A percentile compares a stretch with the other conserved stretches of the same genome.
These are phyloP conservation scores for Annona cherimola DNA, from an alignment of 164 flowering plant genomes.

Conservation along the genomic window DNA sequence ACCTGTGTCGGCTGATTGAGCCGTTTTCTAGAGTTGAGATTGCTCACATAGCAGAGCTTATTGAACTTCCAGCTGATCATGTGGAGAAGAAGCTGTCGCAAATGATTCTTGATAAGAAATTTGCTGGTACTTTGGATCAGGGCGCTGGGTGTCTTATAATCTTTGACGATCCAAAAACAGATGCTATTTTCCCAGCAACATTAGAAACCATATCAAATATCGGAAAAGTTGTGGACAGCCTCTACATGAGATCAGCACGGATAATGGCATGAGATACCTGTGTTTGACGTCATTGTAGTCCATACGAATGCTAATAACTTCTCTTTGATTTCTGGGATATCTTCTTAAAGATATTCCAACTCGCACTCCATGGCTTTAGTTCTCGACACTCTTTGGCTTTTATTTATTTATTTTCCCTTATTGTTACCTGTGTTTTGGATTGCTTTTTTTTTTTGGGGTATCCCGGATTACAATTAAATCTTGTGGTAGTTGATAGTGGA, in stretches of 20 bases:
- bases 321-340: too few relatives aligned
- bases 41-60: slow-evolving; percentile 50
- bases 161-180: slow-evolving; percentile 52
- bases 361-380: too few relatives aligned
- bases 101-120: slow-evolving; percentile 66
- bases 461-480: too few relatives aligned
- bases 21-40: slow-evolving; percentile 71
- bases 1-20: slow-evolving; percentile 63
- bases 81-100: slow-evolving; percentile 67
- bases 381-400: too few relatives aligned
- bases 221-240: slow-evolving; percentile 64
- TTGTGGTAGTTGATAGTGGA: too few relatives aligned
- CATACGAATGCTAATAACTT: too few relatives aligned
- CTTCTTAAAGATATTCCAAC: too few relatives aligned
- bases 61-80: slow-evolving; percentile 48
- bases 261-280: slow-evolving; percentile 38
- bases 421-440: too few relatives aligned
- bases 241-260: slow-evolving; percentile 51
- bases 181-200: slow-evolving; percentile 55
- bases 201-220: slow-evolving; percentile 59
- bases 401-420: too few relatives aligned
- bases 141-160: slow-evolving; percentile 67
- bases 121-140: slow-evolving; percentile 60
- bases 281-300: too few relatives aligned
- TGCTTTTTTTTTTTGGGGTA: too few relatives aligned